Percentiles rank a stretch among this genome's conserved stretches.
Evolutionary conservation across 2,329 filamentous ascomycete species (phyloP).

Genomic region (Hypocreales sp.): DNA sequence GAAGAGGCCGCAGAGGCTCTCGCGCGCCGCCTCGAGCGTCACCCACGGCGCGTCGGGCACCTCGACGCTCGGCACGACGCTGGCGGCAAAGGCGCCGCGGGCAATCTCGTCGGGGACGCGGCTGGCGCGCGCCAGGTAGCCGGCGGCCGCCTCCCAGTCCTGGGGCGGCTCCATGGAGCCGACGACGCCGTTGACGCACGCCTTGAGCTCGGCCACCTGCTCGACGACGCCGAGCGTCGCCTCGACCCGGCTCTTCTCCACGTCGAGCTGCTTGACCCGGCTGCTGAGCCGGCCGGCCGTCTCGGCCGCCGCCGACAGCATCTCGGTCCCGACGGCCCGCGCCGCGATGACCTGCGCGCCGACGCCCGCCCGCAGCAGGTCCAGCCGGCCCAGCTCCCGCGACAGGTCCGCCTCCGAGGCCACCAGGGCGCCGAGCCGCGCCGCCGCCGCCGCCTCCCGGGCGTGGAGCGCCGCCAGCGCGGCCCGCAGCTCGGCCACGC

Average conservation of each 20-base stretch:
- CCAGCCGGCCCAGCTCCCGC: slow-evolving; percentile 73
- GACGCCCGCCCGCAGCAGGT: slow-evolving; percentile 76
- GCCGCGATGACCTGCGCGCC: slow-evolving; percentile 76
- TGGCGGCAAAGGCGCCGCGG: slow-evolving; percentile 71
- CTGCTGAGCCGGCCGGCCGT: slow-evolving; percentile 77
- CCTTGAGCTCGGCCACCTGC: slow-evolving; percentile 91
- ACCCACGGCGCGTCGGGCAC: slow-evolving; percentile 82
- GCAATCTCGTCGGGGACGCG: slow-evolving; percentile 69
- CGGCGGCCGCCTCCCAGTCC: slow-evolving; percentile 95
- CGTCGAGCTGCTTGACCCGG: slow-evolving; percentile 74
- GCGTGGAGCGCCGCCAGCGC: slow-evolving; percentile 60
- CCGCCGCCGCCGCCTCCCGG: slow-evolving; percentile 60
- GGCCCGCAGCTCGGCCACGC: slow-evolving; percentile 63
- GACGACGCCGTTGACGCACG: slow-evolving; percentile 85
- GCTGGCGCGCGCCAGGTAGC: slow-evolving; percentile 70
- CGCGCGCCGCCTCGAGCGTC: slow-evolving; percentile 74
- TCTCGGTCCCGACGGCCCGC: slow-evolving; percentile 71
- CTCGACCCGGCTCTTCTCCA: slow-evolving; percentile 83
- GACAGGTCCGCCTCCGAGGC: slow-evolving; percentile 75
- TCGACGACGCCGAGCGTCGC: slow-evolving; percentile 85
- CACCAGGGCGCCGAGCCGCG: slow-evolving; percentile 60
- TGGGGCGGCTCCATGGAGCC: slow-evolving; percentile 96
- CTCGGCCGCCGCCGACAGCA: slow-evolving; percentile 73
- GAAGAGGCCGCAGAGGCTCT: slow-evolving; percentile 82
- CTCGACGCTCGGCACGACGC: slow-evolving; percentile 89